phyloP scores from a whole-genome alignment of 805 yeast species.

The Kazachstania africana region DNA sequence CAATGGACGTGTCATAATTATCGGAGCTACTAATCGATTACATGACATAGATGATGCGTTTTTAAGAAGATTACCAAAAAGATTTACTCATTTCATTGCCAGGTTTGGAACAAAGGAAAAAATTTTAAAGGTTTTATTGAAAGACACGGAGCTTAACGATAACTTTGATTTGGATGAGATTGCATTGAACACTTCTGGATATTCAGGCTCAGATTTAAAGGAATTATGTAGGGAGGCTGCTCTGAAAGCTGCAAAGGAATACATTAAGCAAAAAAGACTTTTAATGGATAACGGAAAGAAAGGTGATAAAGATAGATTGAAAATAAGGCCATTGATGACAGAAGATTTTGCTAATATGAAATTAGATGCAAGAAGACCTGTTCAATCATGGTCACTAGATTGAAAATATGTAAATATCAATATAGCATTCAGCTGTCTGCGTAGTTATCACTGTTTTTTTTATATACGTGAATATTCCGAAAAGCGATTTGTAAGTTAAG shows the following conservation, averaged over 20 bases:
- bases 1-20: constrained; percentile 69
- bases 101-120: constrained; percentile 50
- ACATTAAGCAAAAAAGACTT: constrained; percentile 47
- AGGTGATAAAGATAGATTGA: constrained; percentile 17
- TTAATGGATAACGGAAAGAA: constrained; percentile 16
- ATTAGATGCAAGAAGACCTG: constrained; percentile 8
- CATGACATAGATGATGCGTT: constrained; percentile 88
- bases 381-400: constrained; percentile 18
- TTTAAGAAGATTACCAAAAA: constrained; percentile 84
- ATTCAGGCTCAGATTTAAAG: constrained; percentile 84
- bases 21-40: constrained; percentile 93
- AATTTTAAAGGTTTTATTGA: constrained; percentile 58
- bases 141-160: constrained; percentile 48
- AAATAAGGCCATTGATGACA: constrained; percentile 52
- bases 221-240: constrained; percentile 93
- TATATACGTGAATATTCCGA: no score
- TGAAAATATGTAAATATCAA: constrained; percentile 1
- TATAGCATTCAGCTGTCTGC: no score
- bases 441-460: no score
- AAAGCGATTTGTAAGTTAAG: no score
- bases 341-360: constrained; percentile 41
- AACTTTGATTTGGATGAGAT: constrained; percentile 42
- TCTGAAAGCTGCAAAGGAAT: constrained; percentile 77
- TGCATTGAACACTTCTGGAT: constrained; percentile 55
- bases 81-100: constrained; percentile 72